Evolutionary conservation across 2,329 filamentous ascomycete genomes (phyloP).

Genomic region (Xylaria sp.): DNA sequence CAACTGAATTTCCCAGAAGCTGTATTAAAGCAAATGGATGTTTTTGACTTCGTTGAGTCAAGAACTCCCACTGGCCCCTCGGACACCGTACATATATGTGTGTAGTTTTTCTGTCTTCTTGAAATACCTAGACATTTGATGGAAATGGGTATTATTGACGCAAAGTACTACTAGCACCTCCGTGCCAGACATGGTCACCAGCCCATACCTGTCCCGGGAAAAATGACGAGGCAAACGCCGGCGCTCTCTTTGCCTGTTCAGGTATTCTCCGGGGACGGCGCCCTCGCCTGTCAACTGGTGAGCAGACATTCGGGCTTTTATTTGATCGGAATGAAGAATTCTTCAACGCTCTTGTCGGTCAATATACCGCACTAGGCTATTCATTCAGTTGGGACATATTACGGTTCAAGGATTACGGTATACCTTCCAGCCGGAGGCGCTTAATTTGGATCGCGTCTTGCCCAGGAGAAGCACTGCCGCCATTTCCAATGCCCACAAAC

Average conservation of each 20-base stretch:
- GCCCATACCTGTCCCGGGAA: slow-evolving; percentile 69
- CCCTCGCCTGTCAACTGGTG: slow-evolving; percentile 77
- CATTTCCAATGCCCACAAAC: slow-evolving; percentile 72
- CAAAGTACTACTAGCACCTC: slow-evolving; percentile 56
- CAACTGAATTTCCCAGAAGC: slow-evolving; percentile 65
- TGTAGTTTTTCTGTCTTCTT: not conserved
- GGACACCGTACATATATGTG: slow-evolving; percentile 76
- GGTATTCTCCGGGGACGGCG: slow-evolving; percentile 65
- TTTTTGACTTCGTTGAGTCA: slow-evolving; percentile 59
- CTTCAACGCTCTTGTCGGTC: slow-evolving; percentile 68
- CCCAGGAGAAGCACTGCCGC: slow-evolving; percentile 75
- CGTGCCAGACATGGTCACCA: slow-evolving; percentile 78
- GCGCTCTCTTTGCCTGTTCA: slow-evolving; percentile 62
- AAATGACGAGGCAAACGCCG: slow-evolving; percentile 74
- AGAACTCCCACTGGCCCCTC: slow-evolving; percentile 54
- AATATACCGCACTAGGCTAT: slow-evolving; percentile 73
- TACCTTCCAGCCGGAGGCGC: slow-evolving; percentile 60
- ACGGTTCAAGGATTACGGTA: slow-evolving; percentile 60
- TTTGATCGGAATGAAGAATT: slow-evolving; percentile 61
- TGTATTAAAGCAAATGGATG: slow-evolving; percentile 58
- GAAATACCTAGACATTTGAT: too few species aligned
- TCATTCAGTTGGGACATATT: slow-evolving; percentile 75
- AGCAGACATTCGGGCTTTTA: slow-evolving; percentile 78
- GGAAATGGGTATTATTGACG: not conserved
- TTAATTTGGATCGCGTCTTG: slow-evolving; percentile 68